These are phyloP conservation scores for Pestalotiopsis sp. DNA, from an alignment of 2,329 filamentous ascomycete species.

Conservation along the genomic window DNA sequence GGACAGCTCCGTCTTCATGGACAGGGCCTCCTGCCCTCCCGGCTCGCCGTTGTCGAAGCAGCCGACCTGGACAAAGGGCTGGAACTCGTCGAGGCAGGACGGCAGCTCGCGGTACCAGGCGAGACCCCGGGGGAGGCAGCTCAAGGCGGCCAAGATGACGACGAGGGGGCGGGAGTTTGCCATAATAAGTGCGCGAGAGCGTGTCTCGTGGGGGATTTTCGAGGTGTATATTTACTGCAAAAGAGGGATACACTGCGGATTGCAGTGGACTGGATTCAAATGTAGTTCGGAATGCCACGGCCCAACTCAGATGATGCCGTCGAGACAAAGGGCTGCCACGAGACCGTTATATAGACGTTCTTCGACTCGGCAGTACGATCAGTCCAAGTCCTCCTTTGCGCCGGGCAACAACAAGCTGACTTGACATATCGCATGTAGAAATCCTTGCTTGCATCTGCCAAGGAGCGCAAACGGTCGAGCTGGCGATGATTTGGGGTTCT, in stretches of 20 bases:
- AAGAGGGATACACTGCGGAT: no score
- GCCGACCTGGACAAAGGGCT: slow-evolving; percentile 51
- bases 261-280: not conserved
- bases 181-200: not conserved
- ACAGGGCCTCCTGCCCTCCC: slow-evolving; percentile 34
- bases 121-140: slow-evolving; percentile 31
- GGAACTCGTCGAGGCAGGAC: slow-evolving; percentile 45
- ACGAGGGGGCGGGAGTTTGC: not conserved
- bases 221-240: no score
- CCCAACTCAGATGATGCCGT: not conserved
- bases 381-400: not conserved
- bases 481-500: not conserved
- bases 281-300: not conserved
- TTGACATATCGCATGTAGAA: not conserved
- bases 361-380: not conserved
- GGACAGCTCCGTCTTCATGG: slow-evolving; percentile 42
- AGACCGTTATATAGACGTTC: not conserved
- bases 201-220: no score
- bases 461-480: not conserved
- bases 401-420: not conserved
- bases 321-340: not conserved
- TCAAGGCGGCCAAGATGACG: not conserved
- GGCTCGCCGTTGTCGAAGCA: slow-evolving; percentile 45
- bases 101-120: slow-evolving; percentile 48
- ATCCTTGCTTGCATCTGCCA: not conserved